Evolutionary conservation across 495 filamentous ascomycete species (phyloP).

Genomic region (Trichoderma virens): DNA sequence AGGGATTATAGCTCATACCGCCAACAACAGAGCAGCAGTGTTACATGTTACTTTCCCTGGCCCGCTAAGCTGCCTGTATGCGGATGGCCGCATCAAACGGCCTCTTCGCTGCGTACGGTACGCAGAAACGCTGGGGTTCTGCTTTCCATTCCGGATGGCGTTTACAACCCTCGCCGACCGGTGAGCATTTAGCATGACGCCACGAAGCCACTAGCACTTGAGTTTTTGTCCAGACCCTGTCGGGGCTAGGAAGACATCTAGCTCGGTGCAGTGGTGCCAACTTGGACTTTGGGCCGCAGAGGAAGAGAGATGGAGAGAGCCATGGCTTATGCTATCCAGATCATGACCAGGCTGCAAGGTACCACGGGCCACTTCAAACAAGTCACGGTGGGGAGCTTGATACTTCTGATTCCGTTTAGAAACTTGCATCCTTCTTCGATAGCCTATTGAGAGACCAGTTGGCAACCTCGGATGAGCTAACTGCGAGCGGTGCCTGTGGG

Average conservation of each 20-base stretch:
- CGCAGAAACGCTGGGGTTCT: not conserved
- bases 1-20: no score
- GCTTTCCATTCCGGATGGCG: not conserved
- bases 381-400: not conserved
- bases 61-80: not conserved
- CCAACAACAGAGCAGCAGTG: no score
- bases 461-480: not conserved
- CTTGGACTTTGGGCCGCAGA: not conserved
- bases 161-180: not conserved
- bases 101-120: not conserved
- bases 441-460: not conserved
- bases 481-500: not conserved
- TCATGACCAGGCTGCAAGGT: not conserved
- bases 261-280: not conserved
- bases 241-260: not conserved
- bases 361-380: not conserved
- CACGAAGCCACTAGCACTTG: slow-evolving; percentile 2
- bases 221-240: not conserved
- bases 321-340: not conserved
- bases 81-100: not conserved
- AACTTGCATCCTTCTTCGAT: not conserved
- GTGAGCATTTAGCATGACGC: not conserved
- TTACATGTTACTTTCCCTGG: no score
- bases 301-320: no score
- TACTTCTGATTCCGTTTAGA: not conserved